phyloP scores from a whole-genome alignment of 345 rosid species.

The Adansonia digitata region DNA sequence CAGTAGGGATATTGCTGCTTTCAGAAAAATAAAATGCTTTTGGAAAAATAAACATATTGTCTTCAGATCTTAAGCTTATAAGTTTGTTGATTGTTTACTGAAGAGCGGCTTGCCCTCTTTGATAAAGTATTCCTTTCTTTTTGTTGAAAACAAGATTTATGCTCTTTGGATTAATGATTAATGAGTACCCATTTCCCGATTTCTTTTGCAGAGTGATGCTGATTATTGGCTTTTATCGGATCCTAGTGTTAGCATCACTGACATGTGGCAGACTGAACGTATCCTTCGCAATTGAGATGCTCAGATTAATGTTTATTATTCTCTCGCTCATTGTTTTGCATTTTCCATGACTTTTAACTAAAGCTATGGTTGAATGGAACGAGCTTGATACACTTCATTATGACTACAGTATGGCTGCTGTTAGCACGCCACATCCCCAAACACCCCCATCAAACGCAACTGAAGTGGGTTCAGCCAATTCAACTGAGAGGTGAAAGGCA shows the following conservation, averaged over 20 bases:
- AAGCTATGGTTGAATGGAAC: constrained; percentile 58
- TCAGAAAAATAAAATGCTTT: too few relatives aligned
- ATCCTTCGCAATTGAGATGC: constrained; percentile 43
- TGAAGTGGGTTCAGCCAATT: constrained; percentile 33
- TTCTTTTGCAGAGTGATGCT: constrained; percentile 55
- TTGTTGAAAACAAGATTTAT: neutral
- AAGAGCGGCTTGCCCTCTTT: neutral
- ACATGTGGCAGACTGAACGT: constrained; percentile 81
- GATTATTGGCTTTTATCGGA: constrained; percentile 98
- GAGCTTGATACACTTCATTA: constrained; percentile 38
- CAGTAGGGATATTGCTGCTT: too few relatives aligned
- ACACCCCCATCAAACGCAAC: constrained; percentile 47
- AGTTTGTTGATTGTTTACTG: neutral
- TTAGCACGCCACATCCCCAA: constrained; percentile 45
- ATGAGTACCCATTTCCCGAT: constrained; percentile 9
- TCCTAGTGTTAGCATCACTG: constrained; percentile 79
- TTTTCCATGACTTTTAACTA: constrained; percentile 28
- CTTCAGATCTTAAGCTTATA: neutral
- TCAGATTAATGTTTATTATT: neutral
- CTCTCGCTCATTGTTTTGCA: constrained; percentile 2
- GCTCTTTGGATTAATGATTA: neutral
- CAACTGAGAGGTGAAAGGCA: constrained; percentile 27
- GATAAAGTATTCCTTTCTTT: too few relatives aligned
- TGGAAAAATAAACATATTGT: neutral
- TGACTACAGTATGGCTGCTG: constrained; percentile 33